Evolutionary conservation across 2,329 filamentous ascomycete genomes (phyloP), one percentile per base, ranked within the genome.

Genomic region (Knufia petricola): DNA sequence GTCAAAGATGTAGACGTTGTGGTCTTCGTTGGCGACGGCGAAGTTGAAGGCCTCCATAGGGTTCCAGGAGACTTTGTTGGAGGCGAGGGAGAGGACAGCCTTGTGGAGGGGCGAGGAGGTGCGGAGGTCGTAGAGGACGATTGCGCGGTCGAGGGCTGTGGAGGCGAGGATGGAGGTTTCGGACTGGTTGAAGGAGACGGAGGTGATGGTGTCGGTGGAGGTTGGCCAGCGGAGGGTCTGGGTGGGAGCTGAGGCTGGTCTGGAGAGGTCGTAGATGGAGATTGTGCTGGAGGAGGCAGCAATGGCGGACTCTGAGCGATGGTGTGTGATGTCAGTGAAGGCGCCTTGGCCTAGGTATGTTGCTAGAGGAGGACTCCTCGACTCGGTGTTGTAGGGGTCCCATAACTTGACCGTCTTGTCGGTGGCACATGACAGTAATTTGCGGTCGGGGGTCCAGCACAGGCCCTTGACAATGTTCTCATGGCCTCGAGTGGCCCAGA

Each of bases 1-100:
- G 66, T 98, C 92, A 61, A 98, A 98, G 52, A 95, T 77, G 62
- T 88, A 87, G 56, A 85, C 77, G 65, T 94, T 94, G 70, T 95
- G 90, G 62, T 96, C 92, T 71, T 98, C 92, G 58, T 85, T 94
- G 10, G 87, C 92, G 24, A 89, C 81, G 13, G 88, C 90, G 61
- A 96, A 83, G 69, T 96, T 95, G 74, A 94, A 94, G 6, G 88
- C 85, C 66, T 95, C 89, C 83, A 95, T 92, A 0, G 92, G 92
- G 58, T 95, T 95, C 87, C 90, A 98, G 37, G 84, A 77, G 46
- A 95, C 76, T 42, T 82, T 78, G 69, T 95, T 95, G 51, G 80
- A 84, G 31, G 88, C 81, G 57, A 98, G 84, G 46, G 79, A 85
- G 56, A 96, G 77, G 10, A 88, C 76, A 1, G 85, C 83, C 62